phyloP scores from a whole-genome alignment of 257 asterid genomes.

The Sherardia arvensis region DNA sequence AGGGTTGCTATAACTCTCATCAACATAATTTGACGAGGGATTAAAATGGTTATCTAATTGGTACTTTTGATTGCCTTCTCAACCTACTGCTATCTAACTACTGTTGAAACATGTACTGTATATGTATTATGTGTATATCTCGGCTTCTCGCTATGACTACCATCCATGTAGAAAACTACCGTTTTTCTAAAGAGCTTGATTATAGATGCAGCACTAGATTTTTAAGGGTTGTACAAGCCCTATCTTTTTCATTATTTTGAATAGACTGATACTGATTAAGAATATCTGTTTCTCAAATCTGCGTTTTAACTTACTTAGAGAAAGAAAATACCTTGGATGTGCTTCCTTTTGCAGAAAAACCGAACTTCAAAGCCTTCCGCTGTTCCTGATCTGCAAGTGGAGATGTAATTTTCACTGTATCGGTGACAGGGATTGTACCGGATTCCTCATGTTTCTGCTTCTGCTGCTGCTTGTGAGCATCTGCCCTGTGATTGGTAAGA shows the following conservation, averaged over 20 bases:
- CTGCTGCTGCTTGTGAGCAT: slow-evolving; percentile 56
- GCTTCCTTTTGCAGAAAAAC: slow-evolving; percentile 74
- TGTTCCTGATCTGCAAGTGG: slow-evolving; percentile 87
- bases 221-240: background rate
- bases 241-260: background rate
- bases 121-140: too few relatives aligned
- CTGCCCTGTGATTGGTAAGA: slow-evolving; percentile 51
- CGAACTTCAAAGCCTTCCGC: slow-evolving; percentile 77
- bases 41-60: too few relatives aligned
- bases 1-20: too few relatives aligned
- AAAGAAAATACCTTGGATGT: slow-evolving; percentile 42
- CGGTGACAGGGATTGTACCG: slow-evolving; percentile 22
- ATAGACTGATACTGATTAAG: background rate
- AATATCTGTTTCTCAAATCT: background rate
- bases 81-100: background rate
- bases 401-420: slow-evolving; percentile 49
- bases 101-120: background rate
- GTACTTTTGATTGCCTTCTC: background rate
- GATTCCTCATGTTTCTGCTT: slow-evolving; percentile 53
- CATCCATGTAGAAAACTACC: background rate
- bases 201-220: background rate
- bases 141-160: background rate
- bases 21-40: background rate
- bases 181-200: background rate
- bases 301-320: too few relatives aligned